Percentiles rank a stretch among this genome's conserved stretches.
These are phyloP conservation scores for Mycena amicta DNA, from an alignment of 768 basidiomycete species.

Conservation along the genomic window DNA sequence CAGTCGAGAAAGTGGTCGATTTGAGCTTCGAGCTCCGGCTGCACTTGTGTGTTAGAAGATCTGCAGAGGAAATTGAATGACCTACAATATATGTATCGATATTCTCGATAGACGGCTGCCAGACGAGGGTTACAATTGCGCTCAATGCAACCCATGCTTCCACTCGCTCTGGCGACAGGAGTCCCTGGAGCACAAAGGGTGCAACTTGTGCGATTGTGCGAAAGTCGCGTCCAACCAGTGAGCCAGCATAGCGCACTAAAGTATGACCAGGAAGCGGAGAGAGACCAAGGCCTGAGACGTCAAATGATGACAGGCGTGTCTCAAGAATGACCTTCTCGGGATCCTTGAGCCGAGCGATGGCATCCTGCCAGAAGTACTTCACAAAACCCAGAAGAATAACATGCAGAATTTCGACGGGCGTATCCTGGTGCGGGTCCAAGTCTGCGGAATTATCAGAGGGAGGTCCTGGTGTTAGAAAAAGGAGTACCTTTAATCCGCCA, in stretches of 20 bases:
- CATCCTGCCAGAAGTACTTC: conserved; percentile 52
- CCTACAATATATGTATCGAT: conserved; percentile 37
- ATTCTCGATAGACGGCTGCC: conserved; percentile 41
- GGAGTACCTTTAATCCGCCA: conserved; percentile 28
- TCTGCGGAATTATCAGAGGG: conserved; percentile 25
- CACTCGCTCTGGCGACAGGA: conserved; percentile 30
- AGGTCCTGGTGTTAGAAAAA: not conserved
- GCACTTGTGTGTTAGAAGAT: conserved; percentile 1
- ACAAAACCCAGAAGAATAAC: conserved; percentile 47
- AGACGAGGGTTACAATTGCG: conserved; percentile 38
- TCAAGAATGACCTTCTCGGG: conserved; percentile 29
- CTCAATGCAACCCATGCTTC: conserved; percentile 38
- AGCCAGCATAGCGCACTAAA: conserved; percentile 40
- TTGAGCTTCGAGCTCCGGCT: conserved; percentile 27
- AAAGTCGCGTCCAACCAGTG: conserved; percentile 40
- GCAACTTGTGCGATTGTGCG: conserved; percentile 36
- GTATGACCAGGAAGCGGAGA: conserved; percentile 31
- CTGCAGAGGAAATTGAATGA: not conserved
- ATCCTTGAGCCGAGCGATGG: conserved; percentile 27
- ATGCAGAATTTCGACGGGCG: conserved; percentile 49
- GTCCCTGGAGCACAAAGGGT: conserved; percentile 38
- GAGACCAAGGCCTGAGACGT: conserved; percentile 37
- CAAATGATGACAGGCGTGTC: conserved; percentile 30
- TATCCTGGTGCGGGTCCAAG: conserved; percentile 44
- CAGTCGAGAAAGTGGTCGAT: conserved; percentile 40